These are phyloP conservation scores for Coemansia sp. DNA, from an alignment of 192 early-diverging fungal species.

Conservation along the genomic window DNA sequence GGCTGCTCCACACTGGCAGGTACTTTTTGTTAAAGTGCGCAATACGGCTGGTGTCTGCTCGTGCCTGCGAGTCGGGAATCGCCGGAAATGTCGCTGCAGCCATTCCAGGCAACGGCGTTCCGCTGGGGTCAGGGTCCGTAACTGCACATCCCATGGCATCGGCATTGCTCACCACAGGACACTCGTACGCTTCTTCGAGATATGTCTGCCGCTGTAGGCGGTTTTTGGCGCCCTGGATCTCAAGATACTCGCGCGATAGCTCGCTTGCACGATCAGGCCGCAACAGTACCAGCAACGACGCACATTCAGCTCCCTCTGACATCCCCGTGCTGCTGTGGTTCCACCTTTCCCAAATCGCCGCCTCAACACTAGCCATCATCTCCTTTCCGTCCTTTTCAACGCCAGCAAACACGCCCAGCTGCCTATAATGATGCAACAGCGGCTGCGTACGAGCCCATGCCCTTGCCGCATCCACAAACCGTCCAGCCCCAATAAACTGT, in stretches of 20 bases:
- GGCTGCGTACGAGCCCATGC: slow-evolving; percentile 70
- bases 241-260: slow-evolving; percentile 46
- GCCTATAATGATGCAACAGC: slow-evolving; percentile 75
- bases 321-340: slow-evolving; percentile 20
- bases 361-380: slow-evolving; percentile 73
- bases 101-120: slow-evolving; percentile 3
- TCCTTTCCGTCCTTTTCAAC: slow-evolving; percentile 79
- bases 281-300: slow-evolving; percentile 43
- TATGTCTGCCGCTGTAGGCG: slow-evolving; percentile 18
- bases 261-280: slow-evolving; percentile 21
- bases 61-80: not conserved
- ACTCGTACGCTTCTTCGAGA: slow-evolving; percentile 25
- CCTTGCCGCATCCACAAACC: slow-evolving; percentile 74
- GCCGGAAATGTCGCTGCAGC: slow-evolving; percentile 10
- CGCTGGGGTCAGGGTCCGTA: not conserved
- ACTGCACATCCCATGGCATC: not conserved
- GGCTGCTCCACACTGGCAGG: slow-evolving; percentile 48
- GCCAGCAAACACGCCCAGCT: slow-evolving; percentile 71
- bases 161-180: slow-evolving; percentile 7
- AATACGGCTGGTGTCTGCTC: slow-evolving; percentile 8
- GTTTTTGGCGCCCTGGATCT: slow-evolving; percentile 44
- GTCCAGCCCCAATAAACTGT: slow-evolving; percentile 56
- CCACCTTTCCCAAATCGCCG: slow-evolving; percentile 58
- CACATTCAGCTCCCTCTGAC: slow-evolving; percentile 39
- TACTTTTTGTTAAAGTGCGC: slow-evolving; percentile 38